Evolutionary conservation across 257 asterid genomes (phyloP).

Genomic region (Scutellaria galericulata): DNA sequence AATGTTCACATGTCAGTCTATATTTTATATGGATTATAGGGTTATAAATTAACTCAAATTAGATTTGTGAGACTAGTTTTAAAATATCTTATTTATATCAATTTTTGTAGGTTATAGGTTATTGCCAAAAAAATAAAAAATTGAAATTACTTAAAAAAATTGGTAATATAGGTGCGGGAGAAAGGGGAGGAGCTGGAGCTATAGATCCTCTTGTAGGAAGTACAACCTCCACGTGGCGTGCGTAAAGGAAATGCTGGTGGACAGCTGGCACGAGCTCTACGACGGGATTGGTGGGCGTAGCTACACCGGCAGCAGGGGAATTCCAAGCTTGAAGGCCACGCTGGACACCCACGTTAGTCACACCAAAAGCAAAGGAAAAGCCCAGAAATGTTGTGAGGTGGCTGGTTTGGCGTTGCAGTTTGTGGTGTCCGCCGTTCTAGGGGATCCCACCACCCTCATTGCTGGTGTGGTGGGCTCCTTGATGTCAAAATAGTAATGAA

Average conservation of each 20-base stretch:
- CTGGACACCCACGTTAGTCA: constrained; percentile 57
- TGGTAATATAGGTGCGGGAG: constrained; percentile 66
- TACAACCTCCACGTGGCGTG: constrained; percentile 96
- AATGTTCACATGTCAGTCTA: too few relatives aligned
- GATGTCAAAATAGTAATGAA: constrained; percentile 57
- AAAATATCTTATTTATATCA: too few relatives aligned
- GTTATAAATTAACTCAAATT: too few relatives aligned
- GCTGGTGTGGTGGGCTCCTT: constrained; percentile 76
- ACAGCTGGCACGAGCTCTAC: constrained; percentile 84
- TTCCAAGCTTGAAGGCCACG: constrained; percentile 76
- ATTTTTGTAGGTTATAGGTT: too few relatives aligned
- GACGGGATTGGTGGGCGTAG: constrained; percentile 32
- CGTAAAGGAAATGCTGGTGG: constrained; percentile 88
- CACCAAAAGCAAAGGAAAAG: constrained; percentile 62
- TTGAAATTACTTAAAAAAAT: background rate
- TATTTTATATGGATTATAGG: too few relatives aligned
- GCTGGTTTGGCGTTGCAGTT: constrained; percentile 91
- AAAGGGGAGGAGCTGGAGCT: constrained; percentile 95
- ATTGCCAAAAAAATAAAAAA: too few relatives aligned
- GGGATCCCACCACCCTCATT: constrained; percentile 94
- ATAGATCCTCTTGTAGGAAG: constrained; percentile 83
- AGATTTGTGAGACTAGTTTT: too few relatives aligned
- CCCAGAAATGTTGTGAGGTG: constrained; percentile 73
- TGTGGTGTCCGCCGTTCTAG: constrained; percentile 89
- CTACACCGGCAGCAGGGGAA: constrained; percentile 34